Base-by-base conservation (phyloP, 1,139 yeast genomes). In the Suhomyces terraborum region DNA sequence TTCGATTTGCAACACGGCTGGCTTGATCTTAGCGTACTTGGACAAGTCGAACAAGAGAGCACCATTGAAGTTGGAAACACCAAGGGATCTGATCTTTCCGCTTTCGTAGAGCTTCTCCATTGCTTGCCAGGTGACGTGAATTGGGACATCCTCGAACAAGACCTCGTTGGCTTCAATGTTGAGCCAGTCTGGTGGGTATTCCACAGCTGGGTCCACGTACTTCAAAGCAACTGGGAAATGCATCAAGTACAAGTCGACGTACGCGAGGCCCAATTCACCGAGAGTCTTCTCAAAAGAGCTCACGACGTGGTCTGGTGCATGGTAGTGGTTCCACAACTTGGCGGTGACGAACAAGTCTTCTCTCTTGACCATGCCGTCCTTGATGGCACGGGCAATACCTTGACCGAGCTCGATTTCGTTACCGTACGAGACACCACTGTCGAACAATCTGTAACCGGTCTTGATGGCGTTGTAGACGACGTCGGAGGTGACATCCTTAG, bases 1-100 rank as follows among this genome's bases (percentile, higher is more conserved):
- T 71, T 89, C 97, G 59, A 89, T 85, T 67, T 89, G 96, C 55
- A 86, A 75, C 41, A 79, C 88, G 40, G 85, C 86, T 38, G 97
- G 96, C 54, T 72, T 78, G 59, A 88, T 80, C 53, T 71, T 77
- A 50, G 86, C 84, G 46, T 81, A 80, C 60, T 88, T 79, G 48
- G 86, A 68, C 55, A 88, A 72, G 58, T 89, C 96, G 55, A 78
- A 80, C 52, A 89, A 66, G 57, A 86, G 69, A 16, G 81, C 84
- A 50, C 61, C 94, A 47, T 75, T 72, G 71, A 84, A 88, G 74
- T 89, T 89, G 51, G 96, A 88, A 44, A 88, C 67, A 61, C 96
- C 96, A 56, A 88, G 80, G 45, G 89, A 79, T 60, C 75, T 82
- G 59, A 81, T 79, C 56, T 80, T 73, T n/a, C 91, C 91, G 35